Conservation (phyloP, 2,329 filamentous ascomycete genomes). For the Pseudogymnoascus sp. region DNA sequence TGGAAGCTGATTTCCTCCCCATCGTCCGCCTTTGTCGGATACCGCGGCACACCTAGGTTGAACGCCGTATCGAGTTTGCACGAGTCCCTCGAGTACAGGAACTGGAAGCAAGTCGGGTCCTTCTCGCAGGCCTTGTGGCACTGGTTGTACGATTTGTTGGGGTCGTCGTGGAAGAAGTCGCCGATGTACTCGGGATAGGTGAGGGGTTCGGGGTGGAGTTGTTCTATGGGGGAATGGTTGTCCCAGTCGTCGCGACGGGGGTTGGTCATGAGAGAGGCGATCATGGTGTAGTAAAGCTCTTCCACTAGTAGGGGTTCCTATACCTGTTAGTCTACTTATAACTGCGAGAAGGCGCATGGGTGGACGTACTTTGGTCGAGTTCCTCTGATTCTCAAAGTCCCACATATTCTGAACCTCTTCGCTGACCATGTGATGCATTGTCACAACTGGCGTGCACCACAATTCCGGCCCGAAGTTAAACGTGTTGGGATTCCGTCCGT, state of each 20-base stretch:
- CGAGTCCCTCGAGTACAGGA: constrained; percentile 22
- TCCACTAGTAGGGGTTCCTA: constrained; percentile 40
- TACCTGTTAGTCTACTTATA: neutral
- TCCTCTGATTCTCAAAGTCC: constrained; percentile 41
- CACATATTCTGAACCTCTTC: constrained; percentile 46
- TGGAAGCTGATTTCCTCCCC: constrained; percentile 9
- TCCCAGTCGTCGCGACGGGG: constrained; percentile 44
- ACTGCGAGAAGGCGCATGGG: neutral
- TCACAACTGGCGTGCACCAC: constrained; percentile 50
- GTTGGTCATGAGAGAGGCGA: constrained; percentile 36
- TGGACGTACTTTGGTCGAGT: constrained; percentile 14
- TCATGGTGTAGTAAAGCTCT: constrained; percentile 44
- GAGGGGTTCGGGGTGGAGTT: constrained; percentile 32
- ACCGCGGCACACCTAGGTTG: constrained; percentile 13
- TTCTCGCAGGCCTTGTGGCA: constrained; percentile 43
- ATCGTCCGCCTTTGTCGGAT: neutral
- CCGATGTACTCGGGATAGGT: neutral
- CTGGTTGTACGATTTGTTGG: constrained; percentile 36
- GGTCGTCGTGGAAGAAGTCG: constrained; percentile 35
- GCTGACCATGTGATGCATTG: constrained; percentile 49
- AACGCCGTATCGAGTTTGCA: constrained; percentile 16
- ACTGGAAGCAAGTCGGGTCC: constrained; percentile 31
- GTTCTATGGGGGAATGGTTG: constrained; percentile 43
- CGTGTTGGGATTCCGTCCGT: constrained; percentile 47
- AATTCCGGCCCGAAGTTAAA: constrained; percentile 37